Percentiles rank a stretch among this genome's conserved stretches.
Conservation (phyloP, 345 rosid species). For the Noccaea caerulescens region DNA sequence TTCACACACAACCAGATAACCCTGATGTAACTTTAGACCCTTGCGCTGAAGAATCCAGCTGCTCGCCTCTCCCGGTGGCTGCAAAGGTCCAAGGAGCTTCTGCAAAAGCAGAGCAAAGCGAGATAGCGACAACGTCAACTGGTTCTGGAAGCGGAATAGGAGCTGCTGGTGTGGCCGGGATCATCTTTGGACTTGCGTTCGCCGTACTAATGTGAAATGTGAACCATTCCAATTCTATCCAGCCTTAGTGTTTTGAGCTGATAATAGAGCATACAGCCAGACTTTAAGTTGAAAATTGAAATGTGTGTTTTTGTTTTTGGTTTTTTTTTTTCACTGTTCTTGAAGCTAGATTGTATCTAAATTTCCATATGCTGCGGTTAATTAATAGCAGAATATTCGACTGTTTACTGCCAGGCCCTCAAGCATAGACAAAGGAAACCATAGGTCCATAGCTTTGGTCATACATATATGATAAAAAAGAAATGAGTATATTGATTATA, state of each 20-base stretch:
- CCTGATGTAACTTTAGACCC: conserved; percentile 39
- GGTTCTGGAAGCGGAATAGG: conserved; percentile 43
- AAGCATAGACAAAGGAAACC: background rate
- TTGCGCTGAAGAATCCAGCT: conserved; percentile 41
- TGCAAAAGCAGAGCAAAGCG: conserved; percentile 42
- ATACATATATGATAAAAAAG: too few relatives aligned
- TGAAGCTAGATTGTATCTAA: conserved; percentile 25
- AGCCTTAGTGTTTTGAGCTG: conserved; percentile 35
- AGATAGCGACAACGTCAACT: conserved; percentile 33
- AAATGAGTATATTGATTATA: too few relatives aligned
- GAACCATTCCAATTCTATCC: background rate
- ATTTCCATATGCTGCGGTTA: conserved; percentile 5
- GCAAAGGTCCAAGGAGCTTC: conserved; percentile 54
- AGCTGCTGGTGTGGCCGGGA: conserved; percentile 49
- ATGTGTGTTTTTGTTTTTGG: conserved; percentile 27
- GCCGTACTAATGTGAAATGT: conserved; percentile 46
- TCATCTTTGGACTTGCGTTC: conserved; percentile 56
- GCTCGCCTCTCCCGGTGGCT: conserved; percentile 73
- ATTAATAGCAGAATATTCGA: background rate
- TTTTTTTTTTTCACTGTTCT: background rate
- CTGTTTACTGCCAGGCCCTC: conserved; percentile 1
- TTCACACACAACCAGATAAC: conserved; percentile 64
- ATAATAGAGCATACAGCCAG: conserved; percentile 26
- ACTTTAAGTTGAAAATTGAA: conserved; percentile 10
- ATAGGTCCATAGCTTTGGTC: background rate